These are phyloP conservation scores for Globisporangium irregulare DNA, from an alignment of 352 stramenopile species.

Conservation along the genomic window DNA sequence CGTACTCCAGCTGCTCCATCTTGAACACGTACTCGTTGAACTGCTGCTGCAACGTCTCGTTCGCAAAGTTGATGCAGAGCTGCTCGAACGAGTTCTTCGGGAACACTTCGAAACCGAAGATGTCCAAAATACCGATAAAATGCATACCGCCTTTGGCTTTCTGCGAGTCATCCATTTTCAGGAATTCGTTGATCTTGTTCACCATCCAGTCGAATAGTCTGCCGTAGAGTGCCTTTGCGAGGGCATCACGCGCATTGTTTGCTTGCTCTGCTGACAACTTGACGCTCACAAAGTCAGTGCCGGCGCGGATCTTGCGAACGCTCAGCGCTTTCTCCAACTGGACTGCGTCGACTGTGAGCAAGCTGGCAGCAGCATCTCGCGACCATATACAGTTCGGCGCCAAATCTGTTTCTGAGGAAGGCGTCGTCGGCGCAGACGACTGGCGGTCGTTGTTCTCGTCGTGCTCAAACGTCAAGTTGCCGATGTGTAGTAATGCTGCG, in stretches of 20 bases:
- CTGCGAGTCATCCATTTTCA: slow-evolving; percentile 77
- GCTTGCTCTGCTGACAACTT: slow-evolving; percentile 80
- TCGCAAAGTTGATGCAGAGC: slow-evolving; percentile 90
- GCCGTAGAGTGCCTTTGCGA: slow-evolving; percentile 87
- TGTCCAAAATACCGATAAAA: slow-evolving; percentile 91
- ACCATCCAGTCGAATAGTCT: slow-evolving; percentile 91
- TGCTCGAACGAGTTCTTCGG: slow-evolving; percentile 89
- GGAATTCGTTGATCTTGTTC: slow-evolving; percentile 78
- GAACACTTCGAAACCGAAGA: slow-evolving; percentile 93
- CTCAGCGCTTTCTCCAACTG: slow-evolving; percentile 75
- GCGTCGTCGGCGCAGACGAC: slow-evolving; percentile 25
- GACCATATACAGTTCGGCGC: slow-evolving; percentile 65
- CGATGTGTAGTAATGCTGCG: slow-evolving; percentile 87
- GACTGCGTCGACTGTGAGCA: slow-evolving; percentile 69
- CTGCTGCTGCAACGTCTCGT: slow-evolving; percentile 87
- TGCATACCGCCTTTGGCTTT: slow-evolving; percentile 52
- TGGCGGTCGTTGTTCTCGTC: slow-evolving; percentile 60
- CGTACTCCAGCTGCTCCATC: slow-evolving; percentile 82
- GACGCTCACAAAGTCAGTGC: slow-evolving; percentile 83
- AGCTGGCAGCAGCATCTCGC: slow-evolving; percentile 55
- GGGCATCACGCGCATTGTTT: slow-evolving; percentile 77
- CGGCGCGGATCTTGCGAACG: slow-evolving; percentile 76
- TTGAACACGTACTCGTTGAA: slow-evolving; percentile 91
- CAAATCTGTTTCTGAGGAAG: slow-evolving; percentile 41
- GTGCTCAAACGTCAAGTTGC: slow-evolving; percentile 85